phyloP scores from a whole-genome alignment of 352 stramenopile genomes.

The Phytophthora pinifolia region DNA sequence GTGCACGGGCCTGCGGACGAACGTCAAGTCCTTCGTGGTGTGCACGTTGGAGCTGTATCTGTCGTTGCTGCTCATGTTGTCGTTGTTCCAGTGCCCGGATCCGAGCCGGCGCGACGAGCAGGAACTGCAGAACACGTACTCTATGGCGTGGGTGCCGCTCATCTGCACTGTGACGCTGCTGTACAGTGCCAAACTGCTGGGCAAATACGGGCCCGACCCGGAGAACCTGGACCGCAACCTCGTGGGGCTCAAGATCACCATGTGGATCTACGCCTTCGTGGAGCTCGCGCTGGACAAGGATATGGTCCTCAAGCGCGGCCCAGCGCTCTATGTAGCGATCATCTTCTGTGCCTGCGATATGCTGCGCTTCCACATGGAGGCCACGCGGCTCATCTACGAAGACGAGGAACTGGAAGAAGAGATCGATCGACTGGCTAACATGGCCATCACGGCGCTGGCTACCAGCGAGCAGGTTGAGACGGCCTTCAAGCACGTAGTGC shows the following conservation, averaged over 20 bases:
- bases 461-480: slow-evolving; percentile 29
- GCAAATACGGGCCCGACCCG: slow-evolving; percentile 33
- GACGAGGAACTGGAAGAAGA: slow-evolving; percentile 50
- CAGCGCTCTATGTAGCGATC: slow-evolving; percentile 46
- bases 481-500: slow-evolving; percentile 39
- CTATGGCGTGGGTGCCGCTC: slow-evolving; percentile 52
- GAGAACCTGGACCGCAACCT: slow-evolving; percentile 57
- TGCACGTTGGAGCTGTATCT: slow-evolving; percentile 53
- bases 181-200: slow-evolving; percentile 38
- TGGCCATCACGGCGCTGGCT: slow-evolving; percentile 35
- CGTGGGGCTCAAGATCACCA: slow-evolving; percentile 48
- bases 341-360: slow-evolving; percentile 58
- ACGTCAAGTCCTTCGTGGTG: slow-evolving; percentile 51
- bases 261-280: slow-evolving; percentile 45
- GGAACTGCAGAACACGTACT: slow-evolving; percentile 53
- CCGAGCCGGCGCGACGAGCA: slow-evolving; percentile 36
- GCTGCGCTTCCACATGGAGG: slow-evolving; percentile 61
- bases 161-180: slow-evolving; percentile 36
- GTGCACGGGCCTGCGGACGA: not conserved
- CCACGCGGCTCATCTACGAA: slow-evolving; percentile 49
- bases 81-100: slow-evolving; percentile 52
- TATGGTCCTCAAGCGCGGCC: slow-evolving; percentile 53
- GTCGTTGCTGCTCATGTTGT: slow-evolving; percentile 51
- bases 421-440: slow-evolving; percentile 37
- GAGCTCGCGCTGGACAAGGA: slow-evolving; percentile 51